Percentiles rank a stretch among this genome's conserved stretches.
phyloP scores from a whole-genome alignment of 2,329 filamentous ascomycete species.

The Pestalotiopsis sp. region DNA sequence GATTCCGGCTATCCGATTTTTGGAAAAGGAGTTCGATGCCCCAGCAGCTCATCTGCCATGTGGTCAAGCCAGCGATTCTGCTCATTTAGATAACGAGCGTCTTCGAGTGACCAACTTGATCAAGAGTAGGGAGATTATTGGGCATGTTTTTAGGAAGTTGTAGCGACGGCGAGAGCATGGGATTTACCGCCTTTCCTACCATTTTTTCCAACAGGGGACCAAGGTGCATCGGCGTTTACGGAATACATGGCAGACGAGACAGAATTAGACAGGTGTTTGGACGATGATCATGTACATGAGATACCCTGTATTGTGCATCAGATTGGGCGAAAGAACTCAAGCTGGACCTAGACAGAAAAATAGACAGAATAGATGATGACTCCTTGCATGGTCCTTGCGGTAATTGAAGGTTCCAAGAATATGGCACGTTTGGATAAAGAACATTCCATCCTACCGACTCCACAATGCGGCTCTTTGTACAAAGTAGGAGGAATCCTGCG shows the following conservation, averaged over 20 bases:
- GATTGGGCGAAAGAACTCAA: neutral
- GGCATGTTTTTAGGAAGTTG: slow-evolving; percentile 75
- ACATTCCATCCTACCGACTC: too few relatives aligned
- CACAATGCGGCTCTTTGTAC: too few relatives aligned
- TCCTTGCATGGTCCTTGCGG: neutral
- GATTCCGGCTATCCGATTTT: slow-evolving; percentile 89
- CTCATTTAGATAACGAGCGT: slow-evolving; percentile 95
- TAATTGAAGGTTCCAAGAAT: neutral
- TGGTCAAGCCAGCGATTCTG: slow-evolving; percentile 90
- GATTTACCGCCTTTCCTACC: too few relatives aligned
- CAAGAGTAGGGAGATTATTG: slow-evolving; percentile 91
- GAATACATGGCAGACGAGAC: neutral
- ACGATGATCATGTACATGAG: neutral
- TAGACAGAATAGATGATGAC: neutral
- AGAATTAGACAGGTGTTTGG: neutral
- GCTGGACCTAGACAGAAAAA: neutral
- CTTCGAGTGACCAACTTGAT: slow-evolving; percentile 82
- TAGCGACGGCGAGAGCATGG: slow-evolving; percentile 23
- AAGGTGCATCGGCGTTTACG: neutral
- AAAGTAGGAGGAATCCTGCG: too few relatives aligned
- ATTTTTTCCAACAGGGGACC: too few relatives aligned
- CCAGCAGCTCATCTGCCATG: slow-evolving; percentile 92
- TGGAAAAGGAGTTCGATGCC: slow-evolving; percentile 91
- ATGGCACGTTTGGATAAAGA: neutral
- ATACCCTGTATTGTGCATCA: neutral